Base-by-base conservation (phyloP, 2,329 filamentous ascomycete genomes). In the Aspergillus intermedius region DNA sequence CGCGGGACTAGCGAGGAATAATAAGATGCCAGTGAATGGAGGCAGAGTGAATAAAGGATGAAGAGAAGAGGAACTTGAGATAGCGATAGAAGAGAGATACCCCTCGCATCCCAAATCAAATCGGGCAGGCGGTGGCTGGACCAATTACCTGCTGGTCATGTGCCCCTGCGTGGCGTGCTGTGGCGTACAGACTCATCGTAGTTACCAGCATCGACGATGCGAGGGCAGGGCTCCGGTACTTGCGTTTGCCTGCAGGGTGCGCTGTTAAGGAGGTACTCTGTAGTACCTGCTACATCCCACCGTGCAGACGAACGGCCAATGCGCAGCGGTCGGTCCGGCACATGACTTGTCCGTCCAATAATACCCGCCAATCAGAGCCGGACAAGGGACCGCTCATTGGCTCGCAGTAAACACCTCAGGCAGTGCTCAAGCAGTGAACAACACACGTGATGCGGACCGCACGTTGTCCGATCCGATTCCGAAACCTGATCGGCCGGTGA, bases 51-150 rank as follows among this genome's bases (percentile, higher is more conserved):
- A n/a, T 2, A 32, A 22, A 35, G 19, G 12, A 15, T 35, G 41
- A 30, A 35, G 28, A 41, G 15, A 42, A 22, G 22, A 22, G 4
- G 39, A 7, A 42, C 10, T 22, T 22, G 21, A 22, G 19, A 13
- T n/a, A 17, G n/a, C 6, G 10, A 19, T 37, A 5, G 1, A 12
- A 19, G 13, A 15, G 7, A 12, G 10, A 15, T 19, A 40, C 37
- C 45, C 45, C 45, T 46, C 45, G 45, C 45, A 46, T 46, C 39
- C 37, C 17, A 40, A 19, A 2, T 15, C 37, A 7, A 22, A 40
- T 40, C 37, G 19, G 37, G 37, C 37, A 40, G 46, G 49, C 53
- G 55, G 62, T 60, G 62, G 62, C 54, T 64, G 62, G 62, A 47
- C 62, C 61, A 65, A 65, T 64, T 53, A 59, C 25, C 40, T 40